These are phyloP conservation scores for Chaetomidium leptoderma DNA, from an alignment of 495 filamentous ascomycete genomes.

Conservation along the genomic window DNA sequence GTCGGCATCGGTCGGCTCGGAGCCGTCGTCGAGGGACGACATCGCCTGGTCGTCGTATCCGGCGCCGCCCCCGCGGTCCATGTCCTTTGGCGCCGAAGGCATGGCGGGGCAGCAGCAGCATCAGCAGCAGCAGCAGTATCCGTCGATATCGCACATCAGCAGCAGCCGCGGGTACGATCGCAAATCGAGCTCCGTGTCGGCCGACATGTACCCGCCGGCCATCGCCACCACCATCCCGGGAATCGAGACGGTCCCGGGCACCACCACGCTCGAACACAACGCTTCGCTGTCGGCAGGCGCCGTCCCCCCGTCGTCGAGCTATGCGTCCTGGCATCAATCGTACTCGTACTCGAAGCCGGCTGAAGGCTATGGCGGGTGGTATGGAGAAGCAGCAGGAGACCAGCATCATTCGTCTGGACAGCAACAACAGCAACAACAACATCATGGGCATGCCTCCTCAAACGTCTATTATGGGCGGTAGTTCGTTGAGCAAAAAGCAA, in stretches of 20 bases:
- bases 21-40: slow-evolving; percentile 32
- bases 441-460: slow-evolving; percentile 32
- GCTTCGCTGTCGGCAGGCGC: slow-evolving; percentile 42
- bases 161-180: slow-evolving; percentile 34
- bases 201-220: slow-evolving; percentile 38
- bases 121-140: slow-evolving; percentile 29
- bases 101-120: slow-evolving; percentile 29
- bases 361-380: slow-evolving; percentile 41
- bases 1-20: slow-evolving; percentile 33
- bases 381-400: slow-evolving; percentile 36
- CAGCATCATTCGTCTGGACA: slow-evolving; percentile 30
- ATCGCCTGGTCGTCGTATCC: slow-evolving; percentile 40
- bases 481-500: not conserved
- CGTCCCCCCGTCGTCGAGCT: slow-evolving; percentile 36
- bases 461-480: slow-evolving; percentile 1
- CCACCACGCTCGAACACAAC: slow-evolving; percentile 30
- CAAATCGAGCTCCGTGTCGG: slow-evolving; percentile 30
- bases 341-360: slow-evolving; percentile 39
- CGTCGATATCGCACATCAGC: slow-evolving; percentile 32
- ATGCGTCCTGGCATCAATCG: slow-evolving; percentile 43
- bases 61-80: slow-evolving; percentile 38
- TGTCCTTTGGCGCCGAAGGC: slow-evolving; percentile 43
- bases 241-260: slow-evolving; percentile 36
- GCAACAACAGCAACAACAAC: too few relatives aligned
- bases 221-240: slow-evolving; percentile 38